Percentiles rank a stretch among this genome's conserved stretches.
phyloP scores from a whole-genome alignment of 2,329 filamentous ascomycete genomes.

The Fusarium sp. region DNA sequence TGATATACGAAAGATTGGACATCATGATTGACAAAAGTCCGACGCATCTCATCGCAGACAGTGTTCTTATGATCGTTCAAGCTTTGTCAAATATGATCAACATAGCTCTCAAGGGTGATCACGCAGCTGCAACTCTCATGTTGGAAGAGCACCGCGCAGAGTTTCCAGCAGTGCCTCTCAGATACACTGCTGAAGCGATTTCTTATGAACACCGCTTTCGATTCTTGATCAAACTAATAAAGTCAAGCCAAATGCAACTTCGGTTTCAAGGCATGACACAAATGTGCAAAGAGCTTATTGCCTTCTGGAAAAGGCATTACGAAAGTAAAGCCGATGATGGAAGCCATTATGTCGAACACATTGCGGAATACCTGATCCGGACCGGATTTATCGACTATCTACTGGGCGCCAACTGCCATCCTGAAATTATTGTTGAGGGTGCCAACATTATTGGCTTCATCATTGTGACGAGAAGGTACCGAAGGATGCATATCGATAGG shows the following conservation, averaged over 20 bases:
- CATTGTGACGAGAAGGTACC: conserved; percentile 80
- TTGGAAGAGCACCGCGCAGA: conserved; percentile 39
- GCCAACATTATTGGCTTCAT: conserved; percentile 89
- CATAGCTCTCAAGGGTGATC: conserved; percentile 51
- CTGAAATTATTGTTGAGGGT: conserved; percentile 84
- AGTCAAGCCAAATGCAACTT: conserved; percentile 89
- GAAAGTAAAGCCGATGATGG: conserved; percentile 53
- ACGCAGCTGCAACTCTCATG: conserved; percentile 47
- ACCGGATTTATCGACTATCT: conserved; percentile 86
- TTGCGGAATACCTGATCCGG: conserved; percentile 74
- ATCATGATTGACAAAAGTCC: conserved; percentile 65
- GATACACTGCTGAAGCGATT: conserved; percentile 60
- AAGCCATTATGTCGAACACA: conserved; percentile 67
- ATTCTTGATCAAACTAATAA: conserved; percentile 76
- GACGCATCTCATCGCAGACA: conserved; percentile 60
- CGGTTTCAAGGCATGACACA: conserved; percentile 80
- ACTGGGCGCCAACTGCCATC: conserved; percentile 89
- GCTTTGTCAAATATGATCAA: conserved; percentile 58
- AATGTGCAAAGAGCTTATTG: conserved; percentile 77
- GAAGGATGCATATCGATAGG: conserved; percentile 75
- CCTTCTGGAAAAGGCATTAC: conserved; percentile 69
- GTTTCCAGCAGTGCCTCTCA: conserved; percentile 51
- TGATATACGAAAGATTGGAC: conserved; percentile 55
- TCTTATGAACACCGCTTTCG: conserved; percentile 75
- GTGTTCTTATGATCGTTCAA: conserved; percentile 51